Conservation (phyloP, 2,329 filamentous ascomycete species). For the Sporothrix luriei region DNA sequence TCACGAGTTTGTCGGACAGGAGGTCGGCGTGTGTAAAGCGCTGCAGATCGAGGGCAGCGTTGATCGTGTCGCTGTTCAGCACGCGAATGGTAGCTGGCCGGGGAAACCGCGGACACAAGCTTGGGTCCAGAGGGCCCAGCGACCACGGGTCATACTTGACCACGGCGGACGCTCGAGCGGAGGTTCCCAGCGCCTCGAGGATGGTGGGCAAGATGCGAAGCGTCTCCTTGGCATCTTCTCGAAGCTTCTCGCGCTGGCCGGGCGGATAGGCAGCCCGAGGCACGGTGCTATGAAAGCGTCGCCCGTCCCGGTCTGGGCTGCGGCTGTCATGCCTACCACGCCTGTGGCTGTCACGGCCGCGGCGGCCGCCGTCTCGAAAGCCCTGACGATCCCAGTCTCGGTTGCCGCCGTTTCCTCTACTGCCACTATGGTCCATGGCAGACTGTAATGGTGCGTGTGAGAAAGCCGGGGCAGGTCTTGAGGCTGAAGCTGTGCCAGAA, state of each 20-base stretch:
- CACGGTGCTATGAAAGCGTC: background rate
- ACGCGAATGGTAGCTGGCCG: constrained; percentile 49
- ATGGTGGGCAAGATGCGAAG: constrained; percentile 51
- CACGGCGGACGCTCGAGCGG: constrained; percentile 45
- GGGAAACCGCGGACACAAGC: constrained; percentile 49
- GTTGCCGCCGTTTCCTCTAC: no score
- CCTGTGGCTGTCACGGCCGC: background rate
- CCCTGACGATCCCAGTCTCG: background rate
- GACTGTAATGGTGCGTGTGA: background rate
- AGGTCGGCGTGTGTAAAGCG: background rate
- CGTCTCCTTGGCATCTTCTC: constrained; percentile 52
- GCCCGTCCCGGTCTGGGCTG: background rate
- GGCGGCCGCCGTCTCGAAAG: background rate
- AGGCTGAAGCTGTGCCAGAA: background rate
- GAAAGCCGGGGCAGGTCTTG: background rate
- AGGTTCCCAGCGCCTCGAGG: constrained; percentile 48
- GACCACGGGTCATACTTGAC: constrained; percentile 43
- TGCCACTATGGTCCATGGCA: background rate
- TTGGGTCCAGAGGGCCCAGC: constrained; percentile 43
- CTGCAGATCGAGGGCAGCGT: constrained; percentile 52
- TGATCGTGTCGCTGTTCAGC: constrained; percentile 60
- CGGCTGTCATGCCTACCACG: background rate
- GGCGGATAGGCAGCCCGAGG: constrained; percentile 24
- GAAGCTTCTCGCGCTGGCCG: constrained; percentile 40
- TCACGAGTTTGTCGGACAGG: background rate